Percentiles rank a stretch among this genome's conserved stretches.
These are phyloP conservation scores for Peronosclerospora sorghi DNA, from an alignment of 352 stramenopile genomes.

Conservation along the genomic window DNA sequence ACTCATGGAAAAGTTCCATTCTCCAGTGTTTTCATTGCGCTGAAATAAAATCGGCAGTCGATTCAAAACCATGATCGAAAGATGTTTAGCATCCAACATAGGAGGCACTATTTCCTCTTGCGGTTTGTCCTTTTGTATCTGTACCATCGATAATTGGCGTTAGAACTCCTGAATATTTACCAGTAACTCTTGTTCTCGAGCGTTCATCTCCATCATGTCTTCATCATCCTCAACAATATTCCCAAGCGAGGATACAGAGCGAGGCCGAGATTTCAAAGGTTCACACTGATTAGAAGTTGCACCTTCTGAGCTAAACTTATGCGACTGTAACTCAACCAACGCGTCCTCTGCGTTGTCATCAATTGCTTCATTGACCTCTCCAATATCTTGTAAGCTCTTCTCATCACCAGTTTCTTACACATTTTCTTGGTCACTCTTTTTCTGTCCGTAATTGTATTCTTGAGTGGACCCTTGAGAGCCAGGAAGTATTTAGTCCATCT, in stretches of 20 bases:
- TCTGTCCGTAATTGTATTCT: background rate
- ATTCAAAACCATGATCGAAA: slow-evolving; percentile 87
- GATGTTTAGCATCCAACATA: slow-evolving; percentile 48
- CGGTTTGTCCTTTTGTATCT: slow-evolving; percentile 71
- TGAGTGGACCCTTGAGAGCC: background rate
- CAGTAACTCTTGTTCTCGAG: slow-evolving; percentile 78
- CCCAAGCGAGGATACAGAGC: slow-evolving; percentile 7
- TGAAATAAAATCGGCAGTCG: slow-evolving; percentile 81
- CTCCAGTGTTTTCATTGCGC: slow-evolving; percentile 73
- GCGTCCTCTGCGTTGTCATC: slow-evolving; percentile 7
- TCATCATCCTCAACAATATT: slow-evolving; percentile 44
- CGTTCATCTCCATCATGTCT: slow-evolving; percentile 64
- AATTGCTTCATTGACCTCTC: slow-evolving; percentile 9
- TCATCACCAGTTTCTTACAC: background rate
- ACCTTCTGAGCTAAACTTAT: slow-evolving; percentile 1
- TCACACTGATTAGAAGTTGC: slow-evolving; percentile 1
- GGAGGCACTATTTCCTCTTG: slow-evolving; percentile 61
- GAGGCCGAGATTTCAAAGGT: slow-evolving; percentile 16
- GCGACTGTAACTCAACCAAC: slow-evolving; percentile 3
- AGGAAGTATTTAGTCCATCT: slow-evolving; percentile 4
- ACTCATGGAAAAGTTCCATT: slow-evolving; percentile 84
- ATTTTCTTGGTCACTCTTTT: slow-evolving; percentile 2
- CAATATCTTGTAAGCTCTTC: slow-evolving; percentile 6
- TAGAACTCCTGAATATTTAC: slow-evolving; percentile 88
- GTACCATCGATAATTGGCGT: slow-evolving; percentile 77